Base-by-base conservation (phyloP, 192 early-diverging fungal species). In the Linnemannia zychae region DNA sequence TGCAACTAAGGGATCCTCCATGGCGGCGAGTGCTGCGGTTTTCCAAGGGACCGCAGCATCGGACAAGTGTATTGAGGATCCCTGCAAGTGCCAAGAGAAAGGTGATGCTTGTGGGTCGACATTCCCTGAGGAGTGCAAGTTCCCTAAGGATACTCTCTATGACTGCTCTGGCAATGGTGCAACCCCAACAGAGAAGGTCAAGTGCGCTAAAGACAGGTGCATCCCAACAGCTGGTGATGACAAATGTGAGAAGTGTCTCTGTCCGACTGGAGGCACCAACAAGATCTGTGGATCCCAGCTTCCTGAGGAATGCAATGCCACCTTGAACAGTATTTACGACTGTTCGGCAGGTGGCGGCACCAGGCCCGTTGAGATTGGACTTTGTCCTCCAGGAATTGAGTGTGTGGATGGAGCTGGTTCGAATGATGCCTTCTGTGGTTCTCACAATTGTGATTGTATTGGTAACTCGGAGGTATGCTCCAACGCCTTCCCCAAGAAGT, bases 381-480 rank as follows among this genome's bases (percentile, higher is more conserved):
- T 17, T 7, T 78, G 77, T n/a, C 7, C 31, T 11, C 77, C 77
- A 20, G 77, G 69, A 11, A 53, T 49, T 12, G 22, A 78, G 70
- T 78, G 77, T 38, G 37, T 48, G 11, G 40, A 18, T 20, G 53
- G 53, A 31, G 53, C n/a, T 12, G 24, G 6, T 34, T 11, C 40
- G 4, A 31, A 60, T 6, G 69, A 72, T 20, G 46, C 77, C 17
- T 36, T 48, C 60, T 79, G 77, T 20, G 77, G 77, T 2, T 46
- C 20, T 20, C 1, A 47, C 15, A 34, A 40, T 33, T 79, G 77
- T 60, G 40, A 48, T 5, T 79, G 77, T 47, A 46, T 2, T 28
- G 77, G 77, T 34, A 37, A 67, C 28, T 0, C 34, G 6, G 38
- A 78, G 36, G 5, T 72, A 12, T 78, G 77, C 46, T 78, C 77